Evolutionary conservation across 2,329 filamentous ascomycete species (phyloP), one percentile per base, ranked within the genome.

Genomic region (Colletotrichum chrysophilum): DNA sequence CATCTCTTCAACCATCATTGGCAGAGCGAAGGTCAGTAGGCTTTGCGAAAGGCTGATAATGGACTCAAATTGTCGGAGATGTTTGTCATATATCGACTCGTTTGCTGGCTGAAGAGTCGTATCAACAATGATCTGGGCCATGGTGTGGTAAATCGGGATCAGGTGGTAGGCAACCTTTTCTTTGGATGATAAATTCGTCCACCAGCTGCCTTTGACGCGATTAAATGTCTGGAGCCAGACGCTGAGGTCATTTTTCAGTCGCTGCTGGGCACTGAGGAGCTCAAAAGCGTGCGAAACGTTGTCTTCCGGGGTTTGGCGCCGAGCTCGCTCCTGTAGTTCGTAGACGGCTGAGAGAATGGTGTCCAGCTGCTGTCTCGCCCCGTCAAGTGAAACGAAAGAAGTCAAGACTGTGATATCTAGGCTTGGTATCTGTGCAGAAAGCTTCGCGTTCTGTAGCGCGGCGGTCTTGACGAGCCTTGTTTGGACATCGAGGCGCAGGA

Each of bases 111-210:
- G 75, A 0, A 86, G 79, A 64, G 82, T 84, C 0, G 83, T 84
- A 6, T 82, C 79, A 14, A 80, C 80, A 83, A 89, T 88, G 71
- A 90, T 86, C 6, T 77, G 80, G 1, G 84, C 83, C 85, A 90
- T 84, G 66, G 79, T 82, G 77, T 89, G 82, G 72, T 88, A 86
- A 4, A 83, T 72, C 5, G 69, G 76, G 0, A 89, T 78, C 1
- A 89, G 74, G 10, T 34, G 32, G 24, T 38, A 60, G 8, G 36
- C 65, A 7, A 65, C 16, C 24, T 30, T 65, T 21, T 78, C 76
- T 8, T 72, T 77, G n/a, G 74, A 75, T 3, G 80, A 74, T 21
- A 78, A 74, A 3, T 69, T 66, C 3, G 66, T 66, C 4, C 70
- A 60, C 2, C 78, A 14, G 2, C 71, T 70, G 13, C 71, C 55